These are phyloP conservation scores for Ustilago hordei DNA, from an alignment of 1,284 basidiomycete species.

Conservation along the genomic window DNA sequence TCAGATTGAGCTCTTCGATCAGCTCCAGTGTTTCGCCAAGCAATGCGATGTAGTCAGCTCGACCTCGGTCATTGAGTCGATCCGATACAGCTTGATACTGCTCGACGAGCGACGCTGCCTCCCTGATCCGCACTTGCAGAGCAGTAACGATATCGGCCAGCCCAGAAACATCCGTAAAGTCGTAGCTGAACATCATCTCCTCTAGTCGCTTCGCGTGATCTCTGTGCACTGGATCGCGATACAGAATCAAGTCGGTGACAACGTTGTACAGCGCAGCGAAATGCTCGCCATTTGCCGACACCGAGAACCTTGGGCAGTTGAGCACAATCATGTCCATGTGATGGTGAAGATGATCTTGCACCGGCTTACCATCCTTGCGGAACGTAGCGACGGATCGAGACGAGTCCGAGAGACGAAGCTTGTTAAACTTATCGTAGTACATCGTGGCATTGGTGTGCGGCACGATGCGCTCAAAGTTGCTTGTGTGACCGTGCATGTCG, in stretches of 20 bases:
- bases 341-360: conserved; percentile 79
- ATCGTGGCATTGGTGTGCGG: conserved; percentile 87
- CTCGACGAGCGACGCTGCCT: conserved; percentile 62
- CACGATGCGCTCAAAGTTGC: conserved; percentile 79
- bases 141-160: conserved; percentile 79
- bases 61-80: conserved; percentile 73
- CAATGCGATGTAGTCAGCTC: conserved; percentile 75
- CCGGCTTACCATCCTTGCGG: conserved; percentile 56
- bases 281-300: conserved; percentile 87
- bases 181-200: conserved; percentile 87
- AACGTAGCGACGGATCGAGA: conserved; percentile 72
- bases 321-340: conserved; percentile 87
- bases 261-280: conserved; percentile 89
- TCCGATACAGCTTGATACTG: conserved; percentile 68
- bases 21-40: conserved; percentile 82
- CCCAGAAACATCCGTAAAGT: conserved; percentile 82
- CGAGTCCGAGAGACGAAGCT: conserved; percentile 76
- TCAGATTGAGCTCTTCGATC: conserved; percentile 83
- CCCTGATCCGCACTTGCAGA: conserved; percentile 81
- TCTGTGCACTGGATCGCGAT: conserved; percentile 80
- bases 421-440: conserved; percentile 93
- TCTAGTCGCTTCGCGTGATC: conserved; percentile 72
- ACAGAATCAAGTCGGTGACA: conserved; percentile 83
- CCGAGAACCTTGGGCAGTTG: conserved; percentile 79
- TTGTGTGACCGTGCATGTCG: conserved; percentile 44